Percentiles rank a stretch among this genome's conserved stretches.
These are phyloP conservation scores for Fusarium neocosmosporiellum DNA, from an alignment of 2,329 filamentous ascomycete genomes.

Conservation along the genomic window DNA sequence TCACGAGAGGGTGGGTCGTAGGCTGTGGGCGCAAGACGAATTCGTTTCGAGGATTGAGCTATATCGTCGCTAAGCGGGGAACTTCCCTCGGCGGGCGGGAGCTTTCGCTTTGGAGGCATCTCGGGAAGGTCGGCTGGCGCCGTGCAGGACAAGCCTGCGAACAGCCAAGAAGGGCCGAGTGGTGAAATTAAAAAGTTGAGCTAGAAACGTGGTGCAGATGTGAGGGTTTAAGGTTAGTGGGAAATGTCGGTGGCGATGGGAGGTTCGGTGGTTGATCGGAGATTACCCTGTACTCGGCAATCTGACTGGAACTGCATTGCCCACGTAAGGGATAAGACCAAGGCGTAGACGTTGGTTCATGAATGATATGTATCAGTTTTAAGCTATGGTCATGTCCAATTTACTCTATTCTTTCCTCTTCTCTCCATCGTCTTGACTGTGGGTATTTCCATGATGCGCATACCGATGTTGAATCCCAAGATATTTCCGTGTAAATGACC, in stretches of 20 bases:
- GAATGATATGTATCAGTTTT: background rate
- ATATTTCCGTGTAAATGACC: constrained; percentile 28
- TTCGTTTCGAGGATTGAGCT: constrained; percentile 37
- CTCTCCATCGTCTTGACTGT: constrained; percentile 12
- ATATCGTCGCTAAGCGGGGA: constrained; percentile 10
- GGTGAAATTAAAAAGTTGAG: background rate
- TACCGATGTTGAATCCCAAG: constrained; percentile 25
- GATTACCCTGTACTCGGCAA: constrained; percentile 34
- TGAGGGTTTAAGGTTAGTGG: constrained; percentile 1
- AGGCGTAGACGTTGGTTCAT: background rate
- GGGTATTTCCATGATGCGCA: constrained; percentile 41
- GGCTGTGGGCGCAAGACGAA: constrained; percentile 23
- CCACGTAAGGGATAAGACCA: background rate
- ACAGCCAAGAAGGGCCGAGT: background rate
- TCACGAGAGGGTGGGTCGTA: constrained; percentile 55
- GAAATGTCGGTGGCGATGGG: constrained; percentile 43
- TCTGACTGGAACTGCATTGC: background rate
- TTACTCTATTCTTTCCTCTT: background rate
- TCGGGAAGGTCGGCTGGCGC: background rate
- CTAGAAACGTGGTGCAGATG: background rate
- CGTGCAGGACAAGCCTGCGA: constrained; percentile 25
- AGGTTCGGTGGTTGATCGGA: constrained; percentile 13
- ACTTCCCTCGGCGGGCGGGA: constrained; percentile 14
- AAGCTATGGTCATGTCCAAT: background rate
- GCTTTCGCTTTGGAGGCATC: constrained; percentile 44